phyloP scores from a whole-genome alignment of 1,284 basidiomycete genomes.

The Puccinia hordei region DNA sequence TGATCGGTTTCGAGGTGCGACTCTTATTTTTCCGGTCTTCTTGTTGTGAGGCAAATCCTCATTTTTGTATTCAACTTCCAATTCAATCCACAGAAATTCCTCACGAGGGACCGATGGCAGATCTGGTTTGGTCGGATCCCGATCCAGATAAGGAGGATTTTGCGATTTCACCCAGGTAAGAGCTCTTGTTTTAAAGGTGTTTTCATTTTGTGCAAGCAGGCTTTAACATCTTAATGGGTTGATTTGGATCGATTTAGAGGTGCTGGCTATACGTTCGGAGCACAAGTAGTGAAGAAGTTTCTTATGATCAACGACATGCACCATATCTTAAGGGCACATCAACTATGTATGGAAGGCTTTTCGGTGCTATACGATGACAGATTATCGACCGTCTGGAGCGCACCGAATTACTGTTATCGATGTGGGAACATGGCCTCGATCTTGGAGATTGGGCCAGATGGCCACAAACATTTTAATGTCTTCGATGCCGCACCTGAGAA shows the following conservation, averaged over 20 bases:
- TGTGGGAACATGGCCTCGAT: constrained; percentile 98
- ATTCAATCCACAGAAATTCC: constrained; percentile 75
- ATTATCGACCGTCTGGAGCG: constrained; percentile 96
- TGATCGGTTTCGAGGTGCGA: constrained; percentile 87
- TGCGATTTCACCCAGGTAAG: constrained; percentile 91
- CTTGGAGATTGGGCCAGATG: constrained; percentile 89
- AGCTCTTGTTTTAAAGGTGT: constrained; percentile 51
- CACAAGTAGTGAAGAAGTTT: constrained; percentile 98
- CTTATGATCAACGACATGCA: constrained; percentile 91
- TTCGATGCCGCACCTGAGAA: constrained; percentile 99
- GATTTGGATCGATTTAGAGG: constrained; percentile 66
- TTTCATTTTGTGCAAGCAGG: constrained; percentile 47
- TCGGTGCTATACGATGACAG: constrained; percentile 90
- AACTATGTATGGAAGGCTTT: constrained; percentile 99
- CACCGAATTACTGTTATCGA: constrained; percentile 97
- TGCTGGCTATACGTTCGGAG: constrained; percentile 98
- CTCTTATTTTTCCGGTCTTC: not conserved
- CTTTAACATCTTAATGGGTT: constrained; percentile 9
- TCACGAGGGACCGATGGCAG: constrained; percentile 99
- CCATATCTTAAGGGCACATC: constrained; percentile 95
- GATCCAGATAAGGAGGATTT: constrained; percentile 99
- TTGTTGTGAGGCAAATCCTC: not conserved
- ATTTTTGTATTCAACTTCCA: not conserved
- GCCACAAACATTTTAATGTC: constrained; percentile 90
- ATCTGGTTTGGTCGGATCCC: constrained; percentile 99